Evolutionary conservation across 2,329 filamentous ascomycete genomes (phyloP).

Genomic region (Aureobasidium vineae): DNA sequence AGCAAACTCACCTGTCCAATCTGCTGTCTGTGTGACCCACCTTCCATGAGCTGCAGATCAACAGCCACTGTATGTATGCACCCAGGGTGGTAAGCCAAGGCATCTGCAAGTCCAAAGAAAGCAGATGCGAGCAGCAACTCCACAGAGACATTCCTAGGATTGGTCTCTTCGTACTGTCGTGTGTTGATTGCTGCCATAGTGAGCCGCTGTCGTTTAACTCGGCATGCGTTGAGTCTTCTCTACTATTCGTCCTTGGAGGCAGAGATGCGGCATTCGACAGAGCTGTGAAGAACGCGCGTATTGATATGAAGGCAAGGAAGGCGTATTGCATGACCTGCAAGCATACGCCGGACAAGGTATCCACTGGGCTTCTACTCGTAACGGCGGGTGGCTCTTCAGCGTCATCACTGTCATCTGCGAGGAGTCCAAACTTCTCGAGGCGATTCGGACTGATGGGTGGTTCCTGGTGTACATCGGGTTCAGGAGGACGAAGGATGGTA

Average conservation of each 20-base stretch:
- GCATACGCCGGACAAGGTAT: conserved; percentile 1
- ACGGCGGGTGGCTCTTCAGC: not conserved
- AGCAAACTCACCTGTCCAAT: conserved; percentile 79
- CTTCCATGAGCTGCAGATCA: conserved; percentile 70
- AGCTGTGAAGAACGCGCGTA: conserved; percentile 65
- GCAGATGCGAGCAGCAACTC: conserved; percentile 67
- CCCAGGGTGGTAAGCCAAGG: conserved; percentile 80
- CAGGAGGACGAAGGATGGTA: conserved; percentile 41
- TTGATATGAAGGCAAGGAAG: conserved; percentile 50
- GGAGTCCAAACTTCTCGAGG: conserved; percentile 58
- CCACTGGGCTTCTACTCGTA: conserved; percentile 17
- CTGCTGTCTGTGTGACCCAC: conserved; percentile 72
- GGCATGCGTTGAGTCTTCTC: not conserved
- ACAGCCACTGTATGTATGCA: conserved; percentile 71
- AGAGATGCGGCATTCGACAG: conserved; percentile 67
- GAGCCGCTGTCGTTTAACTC: conserved; percentile 6
- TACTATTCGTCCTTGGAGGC: conserved; percentile 51
- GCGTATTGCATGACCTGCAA: conserved; percentile 55
- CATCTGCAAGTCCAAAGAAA: conserved; percentile 77
- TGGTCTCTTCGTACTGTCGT: conserved; percentile 52
- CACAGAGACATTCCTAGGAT: conserved; percentile 76
- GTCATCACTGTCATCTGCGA: conserved; percentile 40
- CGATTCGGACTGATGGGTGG: conserved; percentile 40
- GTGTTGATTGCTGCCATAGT: conserved; percentile 27
- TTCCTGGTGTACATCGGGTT: conserved; percentile 30